A percentile compares a stretch with the other conserved stretches of the same genome.
Evolutionary conservation across 2,329 filamentous ascomycete genomes (phyloP).

Genomic region (Cadophora sp.): DNA sequence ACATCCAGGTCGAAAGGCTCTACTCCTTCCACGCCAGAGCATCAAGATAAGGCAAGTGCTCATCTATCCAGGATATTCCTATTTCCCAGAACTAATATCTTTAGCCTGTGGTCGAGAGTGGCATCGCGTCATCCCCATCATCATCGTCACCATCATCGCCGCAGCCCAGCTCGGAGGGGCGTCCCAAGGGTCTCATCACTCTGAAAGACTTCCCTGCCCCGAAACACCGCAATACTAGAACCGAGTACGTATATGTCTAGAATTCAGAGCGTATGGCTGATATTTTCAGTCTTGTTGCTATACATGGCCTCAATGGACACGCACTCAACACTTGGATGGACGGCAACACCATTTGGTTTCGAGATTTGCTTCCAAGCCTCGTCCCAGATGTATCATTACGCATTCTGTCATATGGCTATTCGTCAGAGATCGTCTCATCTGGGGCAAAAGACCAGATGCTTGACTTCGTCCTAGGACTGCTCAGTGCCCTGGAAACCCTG

Average conservation of each 20-base stretch:
- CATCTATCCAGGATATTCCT: too few species aligned
- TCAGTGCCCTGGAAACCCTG: background rate
- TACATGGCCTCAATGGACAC: constrained; percentile 1
- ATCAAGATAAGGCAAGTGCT: background rate
- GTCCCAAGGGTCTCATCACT: background rate
- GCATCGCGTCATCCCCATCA: too few species aligned
- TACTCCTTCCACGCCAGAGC: background rate
- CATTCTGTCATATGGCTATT: background rate
- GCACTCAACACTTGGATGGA: background rate
- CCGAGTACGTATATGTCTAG: background rate
- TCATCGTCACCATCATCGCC: background rate
- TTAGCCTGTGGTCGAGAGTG: too few species aligned
- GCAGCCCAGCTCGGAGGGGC: background rate
- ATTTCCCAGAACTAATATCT: too few species aligned
- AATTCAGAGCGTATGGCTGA: too few species aligned
- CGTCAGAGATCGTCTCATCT: background rate
- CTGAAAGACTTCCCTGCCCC: background rate
- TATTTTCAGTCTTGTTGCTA: background rate
- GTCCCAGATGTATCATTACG: background rate
- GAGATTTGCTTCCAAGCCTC: background rate
- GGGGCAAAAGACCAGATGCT: background rate
- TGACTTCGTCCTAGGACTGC: background rate
- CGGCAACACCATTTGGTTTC: background rate
- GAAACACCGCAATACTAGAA: background rate
- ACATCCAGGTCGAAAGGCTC: background rate